phyloP scores from a whole-genome alignment of 2,329 filamentous ascomycete species.

The Trichoderma breve region DNA sequence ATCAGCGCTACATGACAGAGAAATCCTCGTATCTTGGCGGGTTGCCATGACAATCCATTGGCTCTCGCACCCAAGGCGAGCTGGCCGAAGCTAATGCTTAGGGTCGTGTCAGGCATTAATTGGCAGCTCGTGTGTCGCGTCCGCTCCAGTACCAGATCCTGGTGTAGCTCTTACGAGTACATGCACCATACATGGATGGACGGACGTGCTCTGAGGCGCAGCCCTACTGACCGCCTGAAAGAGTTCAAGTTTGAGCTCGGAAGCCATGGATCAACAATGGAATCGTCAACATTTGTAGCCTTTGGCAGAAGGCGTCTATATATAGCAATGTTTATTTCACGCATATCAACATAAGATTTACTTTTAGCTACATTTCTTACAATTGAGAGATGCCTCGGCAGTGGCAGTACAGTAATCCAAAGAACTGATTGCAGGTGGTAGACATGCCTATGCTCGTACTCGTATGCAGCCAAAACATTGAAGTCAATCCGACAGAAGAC shows the following conservation, averaged over 20 bases:
- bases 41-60: slow-evolving; percentile 20
- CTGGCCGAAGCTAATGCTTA: slow-evolving; percentile 12
- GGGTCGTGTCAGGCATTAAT: slow-evolving; percentile 21
- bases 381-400: not conserved
- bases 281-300: not conserved
- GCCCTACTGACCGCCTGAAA: not conserved
- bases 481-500: not conserved
- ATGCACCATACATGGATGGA: not conserved
- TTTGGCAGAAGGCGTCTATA: not conserved
- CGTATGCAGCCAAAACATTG: not conserved
- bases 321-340: not conserved
- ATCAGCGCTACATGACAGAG: not conserved
- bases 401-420: not conserved
- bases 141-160: not conserved
- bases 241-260: not conserved
- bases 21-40: slow-evolving; percentile 10
- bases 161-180: not conserved
- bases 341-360: not conserved
- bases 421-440: not conserved
- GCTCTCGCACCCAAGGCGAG: not conserved
- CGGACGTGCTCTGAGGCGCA: not conserved
- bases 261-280: not conserved
- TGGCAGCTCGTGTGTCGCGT: not conserved
- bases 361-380: not conserved
- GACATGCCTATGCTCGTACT: not conserved